phyloP scores from a whole-genome alignment of 176 grass and related monocot genomes.

The barley (Hordeum vulgare) region DNA sequence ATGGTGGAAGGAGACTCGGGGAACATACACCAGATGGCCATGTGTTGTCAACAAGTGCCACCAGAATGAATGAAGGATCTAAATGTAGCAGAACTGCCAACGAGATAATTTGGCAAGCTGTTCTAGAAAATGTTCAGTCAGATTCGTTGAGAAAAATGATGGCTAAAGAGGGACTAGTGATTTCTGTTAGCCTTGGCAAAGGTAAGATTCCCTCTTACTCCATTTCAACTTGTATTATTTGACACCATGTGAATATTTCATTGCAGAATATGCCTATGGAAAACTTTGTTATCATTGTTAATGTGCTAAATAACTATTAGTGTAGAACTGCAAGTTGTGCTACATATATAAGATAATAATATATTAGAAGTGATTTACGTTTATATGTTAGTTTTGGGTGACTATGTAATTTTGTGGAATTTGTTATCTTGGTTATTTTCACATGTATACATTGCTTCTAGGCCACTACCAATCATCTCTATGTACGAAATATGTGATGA shows the following conservation, averaged over 20 bases:
- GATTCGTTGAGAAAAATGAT: conserved; percentile 75
- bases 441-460: background rate
- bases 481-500: background rate
- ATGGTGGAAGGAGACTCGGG: conserved; percentile 11
- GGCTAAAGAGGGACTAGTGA: conserved; percentile 58
- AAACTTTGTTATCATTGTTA: background rate
- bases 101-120: conserved; percentile 84
- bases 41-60: conserved; percentile 21
- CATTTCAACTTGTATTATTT: no score
- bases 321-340: no score
- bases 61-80: conserved; percentile 35
- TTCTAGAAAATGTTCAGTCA: conserved; percentile 62
- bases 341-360: conserved; percentile 7
- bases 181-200: conserved; percentile 75
- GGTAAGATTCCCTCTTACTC: no score
- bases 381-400: background rate
- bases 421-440: background rate
- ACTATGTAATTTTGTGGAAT: background rate
- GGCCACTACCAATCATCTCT: background rate
- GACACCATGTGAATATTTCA: no score
- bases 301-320: no score
- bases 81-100: conserved; percentile 44
- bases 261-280: background rate
- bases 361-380: background rate
- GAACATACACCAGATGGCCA: conserved; percentile 34